A percentile compares a stretch with the other conserved stretches of the same genome.
Conservation (phyloP, 192 early-diverging fungal species). For the Coemansia sp. region DNA sequence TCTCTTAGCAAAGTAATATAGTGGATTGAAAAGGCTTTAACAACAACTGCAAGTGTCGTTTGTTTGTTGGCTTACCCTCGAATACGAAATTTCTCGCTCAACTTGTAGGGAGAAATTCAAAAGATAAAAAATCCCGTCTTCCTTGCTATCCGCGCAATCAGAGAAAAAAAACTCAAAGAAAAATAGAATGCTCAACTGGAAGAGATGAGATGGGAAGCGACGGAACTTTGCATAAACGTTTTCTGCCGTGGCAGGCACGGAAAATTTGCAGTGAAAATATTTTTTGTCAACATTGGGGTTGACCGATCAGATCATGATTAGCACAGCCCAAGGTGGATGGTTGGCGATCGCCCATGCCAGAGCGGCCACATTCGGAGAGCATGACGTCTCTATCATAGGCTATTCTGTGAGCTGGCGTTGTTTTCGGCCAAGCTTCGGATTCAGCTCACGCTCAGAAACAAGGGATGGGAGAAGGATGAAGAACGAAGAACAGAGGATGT, state of each 20-base stretch:
- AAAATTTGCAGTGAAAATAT: background rate
- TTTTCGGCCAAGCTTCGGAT: background rate
- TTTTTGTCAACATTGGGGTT: background rate
- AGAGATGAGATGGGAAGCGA: background rate
- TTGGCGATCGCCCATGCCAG: background rate
- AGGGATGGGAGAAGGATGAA: background rate
- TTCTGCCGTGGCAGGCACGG: background rate
- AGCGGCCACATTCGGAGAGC: background rate
- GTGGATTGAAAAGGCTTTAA: background rate
- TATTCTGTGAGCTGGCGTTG: background rate
- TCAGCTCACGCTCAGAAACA: background rate
- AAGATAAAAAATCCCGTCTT: background rate
- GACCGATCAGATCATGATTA: background rate
- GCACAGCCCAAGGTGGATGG: background rate
- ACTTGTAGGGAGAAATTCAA: background rate
- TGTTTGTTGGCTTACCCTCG: constrained; percentile 1
- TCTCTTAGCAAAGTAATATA: background rate
- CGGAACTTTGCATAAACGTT: background rate
- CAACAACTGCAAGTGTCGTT: background rate
- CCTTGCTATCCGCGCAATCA: constrained; percentile 5
- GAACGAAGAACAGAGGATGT: background rate
- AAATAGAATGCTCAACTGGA: background rate
- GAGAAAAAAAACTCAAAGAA: background rate
- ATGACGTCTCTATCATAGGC: background rate
- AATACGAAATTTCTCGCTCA: constrained; percentile 1